Percentiles rank a stretch among this genome's conserved stretches.
Conservation (phyloP, 257 asterid species). For the Orobanche coerulescens region DNA sequence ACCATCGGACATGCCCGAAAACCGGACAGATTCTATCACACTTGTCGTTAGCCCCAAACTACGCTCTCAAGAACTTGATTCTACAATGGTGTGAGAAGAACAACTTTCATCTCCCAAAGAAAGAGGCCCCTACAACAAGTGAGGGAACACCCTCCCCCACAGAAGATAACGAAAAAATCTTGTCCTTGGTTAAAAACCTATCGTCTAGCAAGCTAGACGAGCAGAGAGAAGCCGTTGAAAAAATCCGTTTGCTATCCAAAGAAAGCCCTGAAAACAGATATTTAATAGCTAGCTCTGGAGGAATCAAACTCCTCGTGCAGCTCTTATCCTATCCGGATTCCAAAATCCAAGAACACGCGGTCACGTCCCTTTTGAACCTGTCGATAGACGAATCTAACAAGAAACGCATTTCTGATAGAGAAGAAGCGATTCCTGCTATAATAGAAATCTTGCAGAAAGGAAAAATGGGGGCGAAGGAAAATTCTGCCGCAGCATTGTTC, state of each 20-base stretch:
- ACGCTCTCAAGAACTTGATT: constrained; percentile 67
- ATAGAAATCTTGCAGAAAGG: constrained; percentile 60
- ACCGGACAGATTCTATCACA: constrained; percentile 55
- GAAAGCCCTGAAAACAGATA: constrained; percentile 60
- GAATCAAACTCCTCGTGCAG: constrained; percentile 54
- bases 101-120: constrained; percentile 46
- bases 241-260: constrained; percentile 66
- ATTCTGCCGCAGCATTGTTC: constrained; percentile 80
- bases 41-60: constrained; percentile 56
- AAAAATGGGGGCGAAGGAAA: constrained; percentile 53
- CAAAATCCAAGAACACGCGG: constrained; percentile 73
- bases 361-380: constrained; percentile 69
- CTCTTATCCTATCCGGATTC: constrained; percentile 73
- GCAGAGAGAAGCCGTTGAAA: constrained; percentile 56
- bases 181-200: constrained; percentile 34
- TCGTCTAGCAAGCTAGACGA: constrained; percentile 52
- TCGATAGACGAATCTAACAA: constrained; percentile 84
- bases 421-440: constrained; percentile 52
- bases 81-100: constrained; percentile 67
- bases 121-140: constrained; percentile 14
- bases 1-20: constrained; percentile 69
- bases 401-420: constrained; percentile 44
- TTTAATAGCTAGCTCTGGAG: constrained; percentile 54
- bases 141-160: constrained; percentile 14
- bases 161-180: constrained; percentile 24